Conservation (phyloP, 352 stramenopile species). For the Globisporangium mamillatum region DNA sequence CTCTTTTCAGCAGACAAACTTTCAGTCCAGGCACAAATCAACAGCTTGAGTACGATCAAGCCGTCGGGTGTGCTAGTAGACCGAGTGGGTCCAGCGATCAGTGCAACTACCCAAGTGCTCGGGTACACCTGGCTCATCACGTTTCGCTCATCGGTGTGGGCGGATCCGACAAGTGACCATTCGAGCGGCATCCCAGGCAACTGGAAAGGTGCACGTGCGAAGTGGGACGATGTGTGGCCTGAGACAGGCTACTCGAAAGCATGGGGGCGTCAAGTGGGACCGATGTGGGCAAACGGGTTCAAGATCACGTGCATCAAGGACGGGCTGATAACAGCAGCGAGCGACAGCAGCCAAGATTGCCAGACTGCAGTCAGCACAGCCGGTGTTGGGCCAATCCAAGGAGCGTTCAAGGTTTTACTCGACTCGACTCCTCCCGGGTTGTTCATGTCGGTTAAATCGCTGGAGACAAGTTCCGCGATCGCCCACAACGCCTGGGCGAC, state of each 20-base stretch:
- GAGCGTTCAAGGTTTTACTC: slow-evolving; percentile 88
- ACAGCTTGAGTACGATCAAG: slow-evolving; percentile 90
- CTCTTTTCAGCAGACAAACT: slow-evolving; percentile 74
- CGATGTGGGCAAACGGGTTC: slow-evolving; percentile 52
- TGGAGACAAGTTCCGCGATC: slow-evolving; percentile 79
- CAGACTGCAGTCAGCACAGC: slow-evolving; percentile 16
- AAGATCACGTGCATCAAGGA: slow-evolving; percentile 56
- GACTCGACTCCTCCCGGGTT: slow-evolving; percentile 59
- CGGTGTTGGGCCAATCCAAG: slow-evolving; percentile 86
- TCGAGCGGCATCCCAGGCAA: slow-evolving; percentile 85
- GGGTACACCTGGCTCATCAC: slow-evolving; percentile 92
- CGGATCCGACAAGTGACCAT: slow-evolving; percentile 89
- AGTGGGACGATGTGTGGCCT: slow-evolving; percentile 89
- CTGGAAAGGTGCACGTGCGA: slow-evolving; percentile 82
- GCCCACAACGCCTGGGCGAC: slow-evolving; percentile 91
- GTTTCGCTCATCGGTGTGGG: slow-evolving; percentile 92
- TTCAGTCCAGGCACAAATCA: slow-evolving; percentile 89
- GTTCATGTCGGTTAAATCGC: slow-evolving; percentile 66
- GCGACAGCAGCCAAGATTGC: slow-evolving; percentile 54
- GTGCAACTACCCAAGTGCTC: slow-evolving; percentile 61
- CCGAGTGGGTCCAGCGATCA: slow-evolving; percentile 37
- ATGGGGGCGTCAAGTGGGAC: slow-evolving; percentile 95
- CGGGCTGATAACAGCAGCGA: slow-evolving; percentile 59
- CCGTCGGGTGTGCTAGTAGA: slow-evolving; percentile 89
- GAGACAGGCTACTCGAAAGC: slow-evolving; percentile 93